Evolutionary conservation across 441 rosid genomes (phyloP), one percentile per base, ranked within the genome.

Genomic region (Erodium moschatum): DNA sequence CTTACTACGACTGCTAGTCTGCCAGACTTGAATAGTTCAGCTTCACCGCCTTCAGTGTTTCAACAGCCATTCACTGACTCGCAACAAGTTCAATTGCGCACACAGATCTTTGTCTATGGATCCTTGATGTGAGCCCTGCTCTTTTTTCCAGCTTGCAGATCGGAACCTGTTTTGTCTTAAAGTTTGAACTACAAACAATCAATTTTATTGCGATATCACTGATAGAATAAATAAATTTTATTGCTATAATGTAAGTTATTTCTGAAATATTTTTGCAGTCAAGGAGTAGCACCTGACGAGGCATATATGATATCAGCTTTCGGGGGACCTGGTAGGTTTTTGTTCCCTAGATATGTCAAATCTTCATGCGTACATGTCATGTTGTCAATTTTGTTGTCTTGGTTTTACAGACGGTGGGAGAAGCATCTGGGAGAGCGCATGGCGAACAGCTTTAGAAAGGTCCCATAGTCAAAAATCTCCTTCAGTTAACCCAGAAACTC

Each of bases 41-140:
- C 82, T 77, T 78, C 87, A 71, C 82, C 81, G 52, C 72, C 87
- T 62, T 74, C 79, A 78, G 76, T 81, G 65, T 86, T 87, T 82
- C 92, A 77, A 46, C 99, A 92, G 82, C 96, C 99, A 78, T 95
- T 95, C 83, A 89, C 92, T 2, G 98, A 95, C 77, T 73, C 84
- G 75, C 99, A 95, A 78, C 99, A 95, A 95, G 89, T 95, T 81
- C 98, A 95, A 78, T 82, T 95, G 74, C 99, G 99, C 58, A 92
- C 99, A 64, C 99, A 95, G 85, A 95, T 95, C 68, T 87, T 95
- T 84, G 98, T 92, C 72, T 95, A 95, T 77, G 99, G 99, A 69
- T 89, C 93, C 73, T 78, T 95, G 75, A 95, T 95, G 99, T 95
- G 78, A 78, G 97, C 77, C 68, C 5, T 73, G 24, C 67, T 64